These are phyloP conservation scores for Ophiostoma piceae DNA, from an alignment of 2,329 filamentous ascomycete species.

Conservation along the genomic window DNA sequence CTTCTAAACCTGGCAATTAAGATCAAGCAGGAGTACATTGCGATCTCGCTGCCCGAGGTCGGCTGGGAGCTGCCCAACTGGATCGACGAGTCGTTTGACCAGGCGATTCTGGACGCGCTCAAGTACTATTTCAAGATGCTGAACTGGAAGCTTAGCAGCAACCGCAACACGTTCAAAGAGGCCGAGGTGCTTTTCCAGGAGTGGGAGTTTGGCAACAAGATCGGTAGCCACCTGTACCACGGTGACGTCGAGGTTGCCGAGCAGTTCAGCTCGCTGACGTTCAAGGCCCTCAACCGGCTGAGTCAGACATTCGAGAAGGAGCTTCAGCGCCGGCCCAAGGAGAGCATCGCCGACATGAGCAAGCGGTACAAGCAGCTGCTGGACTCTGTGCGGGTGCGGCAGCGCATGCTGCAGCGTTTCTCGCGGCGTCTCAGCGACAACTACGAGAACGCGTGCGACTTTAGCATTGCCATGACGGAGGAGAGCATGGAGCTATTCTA, in stretches of 20 bases:
- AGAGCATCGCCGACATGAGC: slow-evolving; percentile 83
- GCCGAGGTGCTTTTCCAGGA: slow-evolving; percentile 95
- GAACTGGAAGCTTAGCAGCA: slow-evolving; percentile 94
- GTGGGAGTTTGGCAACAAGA: slow-evolving; percentile 94
- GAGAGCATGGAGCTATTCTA: slow-evolving; percentile 66
- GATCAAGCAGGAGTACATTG: slow-evolving; percentile 84
- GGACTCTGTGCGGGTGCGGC: slow-evolving; percentile 91
- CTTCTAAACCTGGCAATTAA: slow-evolving; percentile 83
- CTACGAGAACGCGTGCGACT: slow-evolving; percentile 95
- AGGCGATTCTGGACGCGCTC: slow-evolving; percentile 82
- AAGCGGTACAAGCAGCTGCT: slow-evolving; percentile 94
- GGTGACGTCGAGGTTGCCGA: slow-evolving; percentile 96
- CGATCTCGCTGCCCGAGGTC: slow-evolving; percentile 77
- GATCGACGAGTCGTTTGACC: slow-evolving; percentile 94
- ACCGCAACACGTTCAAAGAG: slow-evolving; percentile 99
- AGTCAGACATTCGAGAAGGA: slow-evolving; percentile 91
- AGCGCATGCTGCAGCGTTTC: slow-evolving; percentile 94
- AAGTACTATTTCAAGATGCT: slow-evolving; percentile 99
- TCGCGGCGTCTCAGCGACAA: slow-evolving; percentile 83
- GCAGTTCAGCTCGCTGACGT: slow-evolving; percentile 91
- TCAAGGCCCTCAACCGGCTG: slow-evolving; percentile 82
- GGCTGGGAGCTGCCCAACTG: slow-evolving; percentile 95
- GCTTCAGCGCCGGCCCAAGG: slow-evolving; percentile 75
- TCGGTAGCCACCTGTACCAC: slow-evolving; percentile 83
- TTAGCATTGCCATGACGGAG: slow-evolving; percentile 70